phyloP scores from a whole-genome alignment of 768 basidiomycete species.

The Xanthoconium purpureum region DNA sequence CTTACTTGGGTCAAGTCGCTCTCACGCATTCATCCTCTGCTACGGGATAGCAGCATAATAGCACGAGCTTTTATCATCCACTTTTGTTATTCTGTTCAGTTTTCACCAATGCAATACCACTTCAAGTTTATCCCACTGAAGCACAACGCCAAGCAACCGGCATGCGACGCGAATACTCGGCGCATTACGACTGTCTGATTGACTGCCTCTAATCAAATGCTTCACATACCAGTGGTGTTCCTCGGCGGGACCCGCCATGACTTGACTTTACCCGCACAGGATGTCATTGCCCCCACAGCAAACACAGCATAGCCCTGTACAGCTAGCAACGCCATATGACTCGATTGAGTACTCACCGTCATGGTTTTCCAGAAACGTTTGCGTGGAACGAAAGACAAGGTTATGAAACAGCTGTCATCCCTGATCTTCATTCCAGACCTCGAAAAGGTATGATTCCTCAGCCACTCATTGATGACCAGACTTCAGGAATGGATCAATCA shows the following conservation, averaged over 20 bases:
- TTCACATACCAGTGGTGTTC: not conserved
- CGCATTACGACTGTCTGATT: not conserved
- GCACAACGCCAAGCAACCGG: not conserved
- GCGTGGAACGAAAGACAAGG: not conserved
- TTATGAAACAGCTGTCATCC: not conserved
- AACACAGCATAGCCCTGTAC: conserved; percentile 22
- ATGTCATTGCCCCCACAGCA: conserved; percentile 8
- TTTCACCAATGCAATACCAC: not conserved
- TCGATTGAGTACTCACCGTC: not conserved
- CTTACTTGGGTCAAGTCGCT: not conserved
- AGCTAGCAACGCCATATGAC: conserved; percentile 14
- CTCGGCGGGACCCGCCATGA: not conserved
- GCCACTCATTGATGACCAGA: not conserved
- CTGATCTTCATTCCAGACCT: conserved; percentile 7
- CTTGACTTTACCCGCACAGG: conserved; percentile 9
- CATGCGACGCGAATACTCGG: not conserved
- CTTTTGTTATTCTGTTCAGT: not conserved
- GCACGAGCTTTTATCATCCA: not conserved
- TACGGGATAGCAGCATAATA: not conserved
- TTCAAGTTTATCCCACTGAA: not conserved
- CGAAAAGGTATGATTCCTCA: not conserved
- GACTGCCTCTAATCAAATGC: not conserved
- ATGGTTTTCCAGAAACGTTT: not conserved
- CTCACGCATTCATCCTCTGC: not conserved
- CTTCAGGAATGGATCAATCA: not conserved